phyloP scores from a whole-genome alignment of 768 basidiomycete genomes.

The Austroboletus eburneus region DNA sequence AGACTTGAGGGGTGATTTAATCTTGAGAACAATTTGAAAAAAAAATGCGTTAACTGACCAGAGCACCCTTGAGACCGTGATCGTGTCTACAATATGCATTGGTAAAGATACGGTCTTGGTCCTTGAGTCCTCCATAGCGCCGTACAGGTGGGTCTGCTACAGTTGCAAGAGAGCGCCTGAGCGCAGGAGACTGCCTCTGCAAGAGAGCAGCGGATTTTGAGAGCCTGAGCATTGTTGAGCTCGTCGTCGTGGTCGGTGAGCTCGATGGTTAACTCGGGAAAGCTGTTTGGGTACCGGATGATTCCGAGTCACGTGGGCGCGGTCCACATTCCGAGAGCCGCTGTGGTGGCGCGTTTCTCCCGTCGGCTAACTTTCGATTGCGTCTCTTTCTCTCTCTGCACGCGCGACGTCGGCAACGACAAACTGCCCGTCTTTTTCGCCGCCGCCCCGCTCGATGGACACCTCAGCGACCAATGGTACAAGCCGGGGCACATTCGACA shows the following conservation, averaged over 20 bases:
- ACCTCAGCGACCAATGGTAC: slow-evolving; percentile 10
- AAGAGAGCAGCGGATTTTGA: slow-evolving; percentile 25
- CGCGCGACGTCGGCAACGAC: slow-evolving; percentile 7
- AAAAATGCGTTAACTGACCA: slow-evolving; percentile 40
- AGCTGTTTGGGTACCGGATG: slow-evolving; percentile 9
- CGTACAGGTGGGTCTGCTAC: slow-evolving; percentile 83
- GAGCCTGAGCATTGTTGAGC: slow-evolving; percentile 26
- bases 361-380: slow-evolving; percentile 4
- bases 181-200: slow-evolving; percentile 14
- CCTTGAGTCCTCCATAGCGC: slow-evolving; percentile 89
- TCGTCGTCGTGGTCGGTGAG: no score
- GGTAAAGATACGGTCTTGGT: slow-evolving; percentile 92
- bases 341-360: slow-evolving; percentile 13
- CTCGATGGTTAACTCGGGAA: slow-evolving; percentile 1
- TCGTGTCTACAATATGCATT: slow-evolving; percentile 88
- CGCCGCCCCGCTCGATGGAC: slow-evolving; percentile 19
- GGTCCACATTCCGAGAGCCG: no score
- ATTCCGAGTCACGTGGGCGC: slow-evolving; percentile 19
- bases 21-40: background rate
- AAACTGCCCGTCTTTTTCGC: background rate
- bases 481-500: slow-evolving; percentile 14
- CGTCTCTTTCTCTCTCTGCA: background rate
- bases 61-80: slow-evolving; percentile 88
- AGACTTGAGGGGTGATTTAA: slow-evolving; percentile 41
- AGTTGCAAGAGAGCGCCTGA: slow-evolving; percentile 52